Evolutionary conservation across 805 yeast species (phyloP).

Genomic region (Candida sakaeoensis): DNA sequence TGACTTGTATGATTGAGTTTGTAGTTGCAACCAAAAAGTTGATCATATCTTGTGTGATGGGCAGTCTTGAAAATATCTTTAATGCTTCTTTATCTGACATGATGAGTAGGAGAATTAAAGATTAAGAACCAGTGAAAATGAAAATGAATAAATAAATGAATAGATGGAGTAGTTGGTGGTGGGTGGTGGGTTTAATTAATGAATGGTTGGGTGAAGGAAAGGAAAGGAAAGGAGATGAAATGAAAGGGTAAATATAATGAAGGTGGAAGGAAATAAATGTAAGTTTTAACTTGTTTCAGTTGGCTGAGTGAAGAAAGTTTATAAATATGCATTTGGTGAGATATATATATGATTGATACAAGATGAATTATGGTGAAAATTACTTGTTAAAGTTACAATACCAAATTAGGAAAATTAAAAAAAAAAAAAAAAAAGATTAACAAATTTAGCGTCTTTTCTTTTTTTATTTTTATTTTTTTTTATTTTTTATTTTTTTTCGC

Average conservation of each 20-base stretch:
- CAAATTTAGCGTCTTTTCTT: background rate
- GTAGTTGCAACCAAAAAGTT: conserved; percentile 57
- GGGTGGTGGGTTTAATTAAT: too few species aligned
- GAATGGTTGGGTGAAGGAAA: too few species aligned
- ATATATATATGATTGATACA: too few species aligned
- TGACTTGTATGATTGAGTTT: conserved; percentile 50
- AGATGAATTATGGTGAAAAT: too few species aligned
- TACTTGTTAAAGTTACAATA: conserved; percentile 5
- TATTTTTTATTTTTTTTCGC: conserved; percentile 1
- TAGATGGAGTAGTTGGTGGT: too few species aligned
- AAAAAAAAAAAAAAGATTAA: background rate
- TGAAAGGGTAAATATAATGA: too few species aligned
- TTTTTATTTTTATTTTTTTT: background rate
- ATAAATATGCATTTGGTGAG: too few species aligned
- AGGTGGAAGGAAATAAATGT: too few species aligned
- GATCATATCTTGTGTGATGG: conserved; percentile 57
- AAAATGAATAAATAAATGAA: background rate
- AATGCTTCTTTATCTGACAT: conserved; percentile 45
- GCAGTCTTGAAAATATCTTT: conserved; percentile 49
- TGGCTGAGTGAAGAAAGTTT: too few species aligned
- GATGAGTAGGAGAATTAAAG: background rate
- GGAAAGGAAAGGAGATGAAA: background rate
- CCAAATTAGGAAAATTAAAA: conserved; percentile 7
- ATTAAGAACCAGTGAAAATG: background rate
- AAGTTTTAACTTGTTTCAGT: too few species aligned